A percentile compares a stretch with the other conserved stretches of the same genome.
Evolutionary conservation across 164 flowering plant species (phyloP).

Genomic region (Stephania yunnanensis): DNA sequence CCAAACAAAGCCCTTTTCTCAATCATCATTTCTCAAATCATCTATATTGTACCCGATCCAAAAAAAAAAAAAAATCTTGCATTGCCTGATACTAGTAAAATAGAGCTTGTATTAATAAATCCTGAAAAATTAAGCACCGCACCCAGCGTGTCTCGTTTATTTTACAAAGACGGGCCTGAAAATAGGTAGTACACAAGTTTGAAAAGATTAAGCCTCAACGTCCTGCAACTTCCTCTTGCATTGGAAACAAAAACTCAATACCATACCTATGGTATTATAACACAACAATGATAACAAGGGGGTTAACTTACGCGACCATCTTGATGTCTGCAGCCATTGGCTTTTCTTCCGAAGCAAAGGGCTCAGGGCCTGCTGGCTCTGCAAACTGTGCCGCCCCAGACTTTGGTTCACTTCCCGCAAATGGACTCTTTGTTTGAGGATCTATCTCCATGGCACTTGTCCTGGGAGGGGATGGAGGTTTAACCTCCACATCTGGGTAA

Average conservation of each 20-base stretch:
- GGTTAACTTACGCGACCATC: constrained; percentile 27
- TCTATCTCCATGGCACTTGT: constrained; percentile 72
- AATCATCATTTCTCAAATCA: too few species aligned
- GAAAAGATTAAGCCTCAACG: neutral
- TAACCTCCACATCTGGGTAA: constrained; percentile 91
- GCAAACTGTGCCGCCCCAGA: constrained; percentile 26
- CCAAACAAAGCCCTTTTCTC: neutral
- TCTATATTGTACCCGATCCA: too few species aligned
- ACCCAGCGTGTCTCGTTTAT: neutral
- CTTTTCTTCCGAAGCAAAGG: constrained; percentile 43
- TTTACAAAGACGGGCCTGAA: neutral
- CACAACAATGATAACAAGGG: neutral
- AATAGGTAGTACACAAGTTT: neutral
- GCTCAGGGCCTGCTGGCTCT: constrained; percentile 31
- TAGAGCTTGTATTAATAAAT: too few species aligned
- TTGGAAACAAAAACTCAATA: neutral
- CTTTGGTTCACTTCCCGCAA: constrained; percentile 40
- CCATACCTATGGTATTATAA: neutral
- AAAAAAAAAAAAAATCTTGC: too few species aligned
- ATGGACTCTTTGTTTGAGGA: constrained; percentile 47
- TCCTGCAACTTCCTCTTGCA: neutral
- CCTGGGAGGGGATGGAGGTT: constrained; percentile 87
- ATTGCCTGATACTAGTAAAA: too few species aligned
- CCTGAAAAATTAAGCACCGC: neutral
- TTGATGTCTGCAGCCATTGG: constrained; percentile 40